These are phyloP conservation scores for Rhynchosporium graminicola DNA, from an alignment of 2,329 filamentous ascomycete species.

Conservation along the genomic window DNA sequence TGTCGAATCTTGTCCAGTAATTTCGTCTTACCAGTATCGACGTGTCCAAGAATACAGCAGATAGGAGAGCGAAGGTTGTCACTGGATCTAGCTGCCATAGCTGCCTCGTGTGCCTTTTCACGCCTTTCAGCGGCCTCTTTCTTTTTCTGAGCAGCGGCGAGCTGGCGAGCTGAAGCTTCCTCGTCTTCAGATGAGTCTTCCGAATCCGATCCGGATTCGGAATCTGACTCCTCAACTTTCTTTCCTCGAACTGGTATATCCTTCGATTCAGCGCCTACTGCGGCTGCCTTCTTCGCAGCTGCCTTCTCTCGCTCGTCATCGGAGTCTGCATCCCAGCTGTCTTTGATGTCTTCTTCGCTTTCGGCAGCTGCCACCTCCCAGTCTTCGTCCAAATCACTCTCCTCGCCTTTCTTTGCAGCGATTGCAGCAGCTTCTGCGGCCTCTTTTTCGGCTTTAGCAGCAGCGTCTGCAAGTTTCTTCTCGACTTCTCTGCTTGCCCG, in stretches of 20 bases:
- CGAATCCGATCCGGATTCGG: constrained; percentile 60
- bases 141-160: constrained; percentile 76
- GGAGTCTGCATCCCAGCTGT: constrained; percentile 88
- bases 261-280: constrained; percentile 29
- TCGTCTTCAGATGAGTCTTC: constrained; percentile 70
- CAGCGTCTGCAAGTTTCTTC: constrained; percentile 61
- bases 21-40: constrained; percentile 99
- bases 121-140: constrained; percentile 85
- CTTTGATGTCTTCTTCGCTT: constrained; percentile 77
- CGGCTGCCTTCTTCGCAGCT: constrained; percentile 37
- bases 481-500: constrained; percentile 69
- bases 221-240: constrained; percentile 52
- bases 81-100: constrained; percentile 84
- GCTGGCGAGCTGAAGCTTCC: constrained; percentile 69
- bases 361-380: constrained; percentile 86
- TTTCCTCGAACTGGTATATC: constrained; percentile 31
- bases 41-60: constrained; percentile 99
- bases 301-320: constrained; percentile 63
- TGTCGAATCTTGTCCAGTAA: constrained; percentile 97
- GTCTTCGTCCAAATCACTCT: constrained; percentile 72
- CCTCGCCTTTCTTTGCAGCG: constrained; percentile 54
- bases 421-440: constrained; percentile 57
- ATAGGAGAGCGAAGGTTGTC: constrained; percentile 96
- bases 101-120: constrained; percentile 88
- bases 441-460: constrained; percentile 61